A percentile compares a stretch with the other conserved stretches of the same genome.
Evolutionary conservation across 495 filamentous ascomycete species (phyloP).

Genomic region (Aspergillus indologenus): DNA sequence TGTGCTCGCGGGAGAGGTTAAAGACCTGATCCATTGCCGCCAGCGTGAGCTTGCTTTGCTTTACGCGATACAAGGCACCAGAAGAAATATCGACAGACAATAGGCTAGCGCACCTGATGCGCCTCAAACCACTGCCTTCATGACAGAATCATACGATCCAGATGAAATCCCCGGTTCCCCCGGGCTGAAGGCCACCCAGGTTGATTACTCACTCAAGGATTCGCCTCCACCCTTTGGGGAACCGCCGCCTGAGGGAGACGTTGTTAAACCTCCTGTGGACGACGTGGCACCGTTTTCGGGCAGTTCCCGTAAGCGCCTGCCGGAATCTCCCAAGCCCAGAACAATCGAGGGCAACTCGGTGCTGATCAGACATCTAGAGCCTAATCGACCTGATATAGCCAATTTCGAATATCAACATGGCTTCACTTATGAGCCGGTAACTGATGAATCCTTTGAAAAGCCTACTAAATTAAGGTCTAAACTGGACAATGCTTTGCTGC

Average conservation of each 20-base stretch:
- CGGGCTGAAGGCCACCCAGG: slow-evolving; percentile 19
- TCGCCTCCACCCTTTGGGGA: slow-evolving; percentile 31
- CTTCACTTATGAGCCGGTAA: neutral
- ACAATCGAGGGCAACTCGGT: slow-evolving; percentile 43
- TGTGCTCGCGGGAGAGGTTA: neutral
- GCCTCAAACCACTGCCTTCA: slow-evolving; percentile 34
- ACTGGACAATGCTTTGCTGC: neutral
- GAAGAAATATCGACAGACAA: slow-evolving; percentile 1
- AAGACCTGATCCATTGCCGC: neutral
- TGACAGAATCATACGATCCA: slow-evolving; percentile 45
- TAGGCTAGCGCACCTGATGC: slow-evolving; percentile 34
- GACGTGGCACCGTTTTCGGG: slow-evolving; percentile 27
- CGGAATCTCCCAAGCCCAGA: slow-evolving; percentile 28
- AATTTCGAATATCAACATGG: slow-evolving; percentile 15
- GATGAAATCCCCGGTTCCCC: slow-evolving; percentile 36
- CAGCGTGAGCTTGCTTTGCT: neutral
- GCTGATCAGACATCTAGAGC: slow-evolving; percentile 46
- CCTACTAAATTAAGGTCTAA: neutral
- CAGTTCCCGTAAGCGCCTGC: slow-evolving; percentile 38
- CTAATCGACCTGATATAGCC: slow-evolving; percentile 46
- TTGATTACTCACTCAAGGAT: slow-evolving; percentile 25
- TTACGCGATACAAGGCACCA: slow-evolving; percentile 1
- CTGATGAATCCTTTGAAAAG: neutral
- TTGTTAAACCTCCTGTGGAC: slow-evolving; percentile 14
- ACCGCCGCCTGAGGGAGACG: slow-evolving; percentile 13